Evolutionary conservation across 805 yeast species (phyloP).

Genomic region (Citeromyces matritensis): DNA sequence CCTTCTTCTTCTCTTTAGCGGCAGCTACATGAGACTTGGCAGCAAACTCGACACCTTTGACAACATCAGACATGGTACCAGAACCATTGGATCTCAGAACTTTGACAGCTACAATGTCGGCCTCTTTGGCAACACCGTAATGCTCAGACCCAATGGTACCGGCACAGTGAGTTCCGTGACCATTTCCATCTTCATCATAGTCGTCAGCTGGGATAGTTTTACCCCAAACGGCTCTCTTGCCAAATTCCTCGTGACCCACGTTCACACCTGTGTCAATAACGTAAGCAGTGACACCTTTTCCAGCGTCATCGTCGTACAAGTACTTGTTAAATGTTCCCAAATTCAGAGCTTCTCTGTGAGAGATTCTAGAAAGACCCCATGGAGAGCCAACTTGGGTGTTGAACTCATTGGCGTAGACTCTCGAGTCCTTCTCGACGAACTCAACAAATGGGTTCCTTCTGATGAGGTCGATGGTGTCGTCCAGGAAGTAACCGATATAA

Average conservation of each 20-base stretch:
- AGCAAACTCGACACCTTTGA: conserved; percentile 76
- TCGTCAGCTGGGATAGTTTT: conserved; percentile 63
- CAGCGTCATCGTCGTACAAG: conserved; percentile 56
- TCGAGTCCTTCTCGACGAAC: conserved; percentile 58
- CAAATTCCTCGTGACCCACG: conserved; percentile 61
- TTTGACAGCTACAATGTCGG: conserved; percentile 68
- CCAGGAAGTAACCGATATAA: conserved; percentile 75
- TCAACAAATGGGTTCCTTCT: conserved; percentile 38
- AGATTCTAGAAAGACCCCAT: conserved; percentile 88
- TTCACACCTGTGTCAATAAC: conserved; percentile 86
- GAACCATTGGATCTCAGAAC: conserved; percentile 74
- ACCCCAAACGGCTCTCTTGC: conserved; percentile 80
- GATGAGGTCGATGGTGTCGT: conserved; percentile 58
- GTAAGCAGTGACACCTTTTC: conserved; percentile 75
- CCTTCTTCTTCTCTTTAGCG: conserved; percentile 34
- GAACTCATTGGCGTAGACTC: conserved; percentile 47
- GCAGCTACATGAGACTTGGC: conserved; percentile 41
- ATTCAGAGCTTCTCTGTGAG: conserved; percentile 62
- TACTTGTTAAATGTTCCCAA: conserved; percentile 63
- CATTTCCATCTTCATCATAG: conserved; percentile 67
- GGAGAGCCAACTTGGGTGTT: conserved; percentile 75
- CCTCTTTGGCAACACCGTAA: conserved; percentile 78
- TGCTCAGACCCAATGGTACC: conserved; percentile 77
- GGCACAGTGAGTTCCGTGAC: conserved; percentile 97
- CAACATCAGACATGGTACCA: conserved; percentile 72